Evolutionary conservation across 108 stramenopile genomes (phyloP), one percentile per base, ranked within the genome.

Genomic region (Skeletonema costatum): DNA sequence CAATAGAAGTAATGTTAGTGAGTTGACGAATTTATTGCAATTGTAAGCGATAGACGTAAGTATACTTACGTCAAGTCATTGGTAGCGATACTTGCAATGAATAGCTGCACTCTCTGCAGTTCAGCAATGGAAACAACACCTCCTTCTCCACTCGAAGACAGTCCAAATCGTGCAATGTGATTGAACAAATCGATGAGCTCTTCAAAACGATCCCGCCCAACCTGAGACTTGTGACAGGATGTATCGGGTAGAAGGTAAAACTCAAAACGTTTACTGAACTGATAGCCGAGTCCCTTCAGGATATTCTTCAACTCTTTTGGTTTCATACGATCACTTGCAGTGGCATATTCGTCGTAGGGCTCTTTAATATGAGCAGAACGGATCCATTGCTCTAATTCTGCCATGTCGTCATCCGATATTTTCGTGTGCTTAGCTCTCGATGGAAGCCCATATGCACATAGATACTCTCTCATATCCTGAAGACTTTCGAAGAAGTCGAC

Each of bases 381-480:
- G 17, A 81, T 46, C 80, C 80, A 81, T 30, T 50, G 61, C 48
- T 81, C 80, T 50, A 81, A 61, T 60, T 41, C 51, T 39, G 1
- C 14, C 39, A 21, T 16, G 30, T 76, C 61, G 14, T 30, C 11
- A 8, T 70, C 64, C 7, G 19, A 48, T 5, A 76, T 71, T 35
- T 41, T 60, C 29, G 64, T 21, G 38, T 64, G 63, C 31, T 73
- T 68, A 19, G 61, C 65, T 21, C 66, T 63, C 17, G 60, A 36
- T 33, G 80, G 80, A 38, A 81, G 38, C 29, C 80, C 80, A 21
- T 65, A 81, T 33, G 75, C 75, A 66, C 80, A 81, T 4, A 81
- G 53, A 59, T 81, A 71, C 63, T 64, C 39, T 38, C 80, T 63
- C 63, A 81, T 32, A 48, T 65, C 70, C 50, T 76, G 68, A 11